A percentile compares a stretch with the other conserved stretches of the same genome.
phyloP scores from a whole-genome alignment of 257 asterid genomes.

The Nicotiana undulata region DNA sequence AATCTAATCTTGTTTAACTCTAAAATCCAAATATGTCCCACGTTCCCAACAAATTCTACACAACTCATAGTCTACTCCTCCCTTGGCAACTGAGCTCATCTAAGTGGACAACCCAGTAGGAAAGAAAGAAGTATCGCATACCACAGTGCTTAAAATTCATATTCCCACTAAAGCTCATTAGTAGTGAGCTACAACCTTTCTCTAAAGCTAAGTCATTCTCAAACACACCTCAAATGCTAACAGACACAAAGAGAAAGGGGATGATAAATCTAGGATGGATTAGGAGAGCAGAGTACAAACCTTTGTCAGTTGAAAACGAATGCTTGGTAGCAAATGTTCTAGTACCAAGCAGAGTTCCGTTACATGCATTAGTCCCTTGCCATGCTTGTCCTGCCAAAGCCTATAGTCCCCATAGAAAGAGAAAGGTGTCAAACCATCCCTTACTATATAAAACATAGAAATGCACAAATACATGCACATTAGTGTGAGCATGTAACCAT shows the following conservation, averaged over 20 bases:
- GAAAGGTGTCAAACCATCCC: background rate
- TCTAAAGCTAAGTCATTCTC: background rate
- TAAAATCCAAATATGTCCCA: background rate
- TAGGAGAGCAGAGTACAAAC: slow-evolving; percentile 21
- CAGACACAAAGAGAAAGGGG: background rate
- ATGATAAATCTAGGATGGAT: background rate
- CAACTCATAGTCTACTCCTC: background rate
- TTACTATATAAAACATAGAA: background rate
- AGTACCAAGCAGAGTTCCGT: slow-evolving; percentile 21
- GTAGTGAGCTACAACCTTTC: background rate
- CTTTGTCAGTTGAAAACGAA: slow-evolving; percentile 69
- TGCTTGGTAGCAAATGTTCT: slow-evolving; percentile 79
- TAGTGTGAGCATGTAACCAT: background rate
- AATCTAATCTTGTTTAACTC: background rate
- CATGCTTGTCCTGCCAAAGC: slow-evolving; percentile 49
- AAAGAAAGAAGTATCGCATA: background rate
- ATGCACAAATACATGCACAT: background rate
- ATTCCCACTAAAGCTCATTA: background rate
- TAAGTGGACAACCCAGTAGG: background rate
- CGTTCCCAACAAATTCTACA: background rate
- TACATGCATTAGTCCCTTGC: slow-evolving; percentile 28
- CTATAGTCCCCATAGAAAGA: slow-evolving; percentile 22
- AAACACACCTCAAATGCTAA: background rate
- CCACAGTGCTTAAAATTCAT: background rate
- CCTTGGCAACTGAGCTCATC: background rate